Conservation (phyloP, 129 eudicot species). For the Centella asiatica region DNA sequence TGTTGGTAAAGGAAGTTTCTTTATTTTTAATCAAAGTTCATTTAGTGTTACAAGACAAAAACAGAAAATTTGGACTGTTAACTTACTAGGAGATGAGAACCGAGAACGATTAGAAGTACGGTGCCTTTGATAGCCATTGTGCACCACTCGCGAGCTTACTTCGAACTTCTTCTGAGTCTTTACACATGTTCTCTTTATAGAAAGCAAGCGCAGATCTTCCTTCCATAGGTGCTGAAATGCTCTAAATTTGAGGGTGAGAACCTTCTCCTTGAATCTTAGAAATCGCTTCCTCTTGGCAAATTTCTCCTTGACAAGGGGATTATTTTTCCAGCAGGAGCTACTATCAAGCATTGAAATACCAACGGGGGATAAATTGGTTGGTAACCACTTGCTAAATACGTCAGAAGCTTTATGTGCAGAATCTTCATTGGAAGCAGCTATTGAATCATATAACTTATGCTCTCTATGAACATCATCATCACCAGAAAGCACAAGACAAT, state of each 20-base stretch:
- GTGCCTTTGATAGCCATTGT: slow-evolving; percentile 43
- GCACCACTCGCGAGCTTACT: slow-evolving; percentile 26
- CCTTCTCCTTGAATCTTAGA: slow-evolving; percentile 60
- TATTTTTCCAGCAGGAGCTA: slow-evolving; percentile 12
- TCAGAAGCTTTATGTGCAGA: slow-evolving; percentile 42
- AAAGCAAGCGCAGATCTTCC: slow-evolving; percentile 55
- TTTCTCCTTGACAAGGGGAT: slow-evolving; percentile 30
- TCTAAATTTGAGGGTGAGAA: slow-evolving; percentile 47
- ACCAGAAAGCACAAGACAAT: slow-evolving; percentile 4
- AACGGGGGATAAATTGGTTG: slow-evolving; percentile 13
- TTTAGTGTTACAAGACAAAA: background rate
- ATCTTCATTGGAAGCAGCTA: slow-evolving; percentile 49
- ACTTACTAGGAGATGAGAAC: slow-evolving; percentile 57
- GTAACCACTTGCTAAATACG: slow-evolving; percentile 45
- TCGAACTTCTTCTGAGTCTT: slow-evolving; percentile 75
- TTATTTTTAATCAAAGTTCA: too few relatives aligned
- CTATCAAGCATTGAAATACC: slow-evolving; percentile 14
- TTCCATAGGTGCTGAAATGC: slow-evolving; percentile 74
- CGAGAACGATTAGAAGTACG: slow-evolving; percentile 54
- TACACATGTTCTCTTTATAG: slow-evolving; percentile 39
- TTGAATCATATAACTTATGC: slow-evolving; percentile 18
- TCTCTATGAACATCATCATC: slow-evolving; percentile 12
- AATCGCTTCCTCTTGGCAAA: slow-evolving; percentile 47
- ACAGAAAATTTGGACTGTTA: background rate
- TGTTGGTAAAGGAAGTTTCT: too few relatives aligned